These are phyloP conservation scores for Xylaria arbuscula DNA, from an alignment of 2,329 filamentous ascomycete genomes.

Conservation along the genomic window DNA sequence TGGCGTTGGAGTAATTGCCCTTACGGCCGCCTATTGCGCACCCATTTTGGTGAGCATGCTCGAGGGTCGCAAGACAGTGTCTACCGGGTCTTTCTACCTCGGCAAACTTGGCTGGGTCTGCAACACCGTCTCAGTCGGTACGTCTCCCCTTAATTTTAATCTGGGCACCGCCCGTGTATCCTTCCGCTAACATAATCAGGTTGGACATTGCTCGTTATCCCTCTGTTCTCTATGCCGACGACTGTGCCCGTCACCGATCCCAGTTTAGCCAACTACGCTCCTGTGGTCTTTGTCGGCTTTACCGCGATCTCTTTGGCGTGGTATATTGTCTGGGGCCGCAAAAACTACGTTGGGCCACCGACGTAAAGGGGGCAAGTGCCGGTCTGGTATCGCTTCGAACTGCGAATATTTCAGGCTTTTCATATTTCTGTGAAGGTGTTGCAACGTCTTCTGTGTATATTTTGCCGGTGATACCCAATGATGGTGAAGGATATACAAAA, in stretches of 20 bases:
- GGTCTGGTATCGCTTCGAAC: conserved; percentile 6
- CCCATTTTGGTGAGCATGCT: conserved; percentile 74
- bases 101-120: conserved; percentile 69
- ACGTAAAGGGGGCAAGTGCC: conserved; percentile 41
- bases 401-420: conserved; percentile 1
- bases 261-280: conserved; percentile 76
- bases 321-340: conserved; percentile 77
- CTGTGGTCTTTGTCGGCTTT: conserved; percentile 77
- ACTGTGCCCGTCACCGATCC: conserved; percentile 67
- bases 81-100: conserved; percentile 68
- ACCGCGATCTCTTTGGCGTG: conserved; percentile 69
- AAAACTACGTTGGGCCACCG: conserved; percentile 75
- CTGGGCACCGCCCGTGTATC: conserved; percentile 19
- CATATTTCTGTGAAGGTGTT: conserved; percentile 11
- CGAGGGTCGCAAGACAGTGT: conserved; percentile 69
- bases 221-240: conserved; percentile 79
- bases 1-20: conserved; percentile 75
- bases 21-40: conserved; percentile 74
- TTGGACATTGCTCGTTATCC: conserved; percentile 76
- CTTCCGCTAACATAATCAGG: conserved; percentile 55
- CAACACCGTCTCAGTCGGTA: conserved; percentile 74
- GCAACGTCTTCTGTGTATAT: conserved; percentile 13
- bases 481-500: conserved; percentile 19
- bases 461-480: conserved; percentile 34
- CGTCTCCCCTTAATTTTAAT: conserved; percentile 46